Base-by-base conservation (phyloP, 2,329 filamentous ascomycete genomes). In the Sporothrix inflata region DNA sequence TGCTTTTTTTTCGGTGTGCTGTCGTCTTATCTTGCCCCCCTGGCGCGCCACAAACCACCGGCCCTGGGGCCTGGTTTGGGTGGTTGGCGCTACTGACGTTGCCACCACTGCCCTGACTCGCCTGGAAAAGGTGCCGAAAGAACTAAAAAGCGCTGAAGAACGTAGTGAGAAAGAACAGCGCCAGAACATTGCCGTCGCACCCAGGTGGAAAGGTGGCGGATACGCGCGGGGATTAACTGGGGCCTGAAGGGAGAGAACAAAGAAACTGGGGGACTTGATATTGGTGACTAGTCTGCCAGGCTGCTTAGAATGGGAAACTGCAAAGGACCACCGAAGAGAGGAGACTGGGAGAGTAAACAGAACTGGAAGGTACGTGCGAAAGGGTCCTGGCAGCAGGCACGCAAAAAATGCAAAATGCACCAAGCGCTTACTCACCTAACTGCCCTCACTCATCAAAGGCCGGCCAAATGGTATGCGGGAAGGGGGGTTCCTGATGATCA, bases 381-480 rank as follows among this genome's bases (percentile, higher is more conserved):
- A 66, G 42, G 42, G 63, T 47, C 40, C 63, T 66, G 24, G 42
- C 42, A 49, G 42, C 42, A 34, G 63, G 42, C 63, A 47, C 27
- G 24, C 14, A 53, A 24, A 68, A 14, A 24, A 8, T n/a, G 4
- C 47, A 24, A 55, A 55, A 24, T 55, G 47, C 47, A 55, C 34
- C 30, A 45, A 14, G 34, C 34, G 66, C 66, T 69, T 27, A 69
- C 66, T 69, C 66, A 69, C 65, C 47, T 40, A 11, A 7, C 42
- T 68, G 66, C 30, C 49, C 66, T 69, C 66, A 69, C 49, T 69
- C 66, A 69, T 69, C 66, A 69, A 69, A 69, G 66, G 30, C 40
- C 66, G 27, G 45, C 57, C 57, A 63, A 42, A 24, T 42, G 38
- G 60, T 24, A 53, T 67, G 42, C 45, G 45, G 47, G 24, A 69